These are phyloP conservation scores for Acacia pycnantha DNA, from an alignment of 331 rosid species.

Conservation along the genomic window DNA sequence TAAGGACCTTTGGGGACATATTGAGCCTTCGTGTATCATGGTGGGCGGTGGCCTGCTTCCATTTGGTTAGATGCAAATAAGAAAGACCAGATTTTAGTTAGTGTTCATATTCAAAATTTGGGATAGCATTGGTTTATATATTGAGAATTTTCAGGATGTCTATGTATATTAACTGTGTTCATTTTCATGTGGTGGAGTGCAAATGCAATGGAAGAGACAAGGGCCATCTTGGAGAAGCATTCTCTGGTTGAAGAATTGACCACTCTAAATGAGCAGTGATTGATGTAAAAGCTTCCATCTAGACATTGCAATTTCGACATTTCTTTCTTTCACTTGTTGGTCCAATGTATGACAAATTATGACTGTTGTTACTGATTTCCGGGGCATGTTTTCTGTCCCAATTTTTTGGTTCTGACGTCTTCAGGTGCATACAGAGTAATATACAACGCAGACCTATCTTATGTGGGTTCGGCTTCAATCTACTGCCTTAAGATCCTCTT, in stretches of 20 bases:
- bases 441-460: no score
- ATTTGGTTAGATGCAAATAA: constrained; percentile 38
- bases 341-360: no score
- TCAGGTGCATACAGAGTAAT: no score
- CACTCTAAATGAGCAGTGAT: neutral
- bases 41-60: constrained; percentile 71
- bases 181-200: constrained; percentile 33
- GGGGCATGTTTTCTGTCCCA: no score
- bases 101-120: neutral
- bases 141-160: neutral
- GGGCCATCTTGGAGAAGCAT: constrained; percentile 44
- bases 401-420: no score
- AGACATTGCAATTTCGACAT: no score
- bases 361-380: no score
- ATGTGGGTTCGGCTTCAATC: no score
- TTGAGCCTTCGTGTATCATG: constrained; percentile 62
- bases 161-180: neutral
- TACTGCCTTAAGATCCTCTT: no score
- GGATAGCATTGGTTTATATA: constrained; percentile 9
- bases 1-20: constrained; percentile 63
- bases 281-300: constrained; percentile 5
- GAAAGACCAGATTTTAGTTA: constrained; percentile 4
- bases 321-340: neutral
- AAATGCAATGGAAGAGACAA: constrained; percentile 42
- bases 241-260: constrained; percentile 29